Base-by-base conservation (phyloP, 306 rosid species). In the Geum urbanum region DNA sequence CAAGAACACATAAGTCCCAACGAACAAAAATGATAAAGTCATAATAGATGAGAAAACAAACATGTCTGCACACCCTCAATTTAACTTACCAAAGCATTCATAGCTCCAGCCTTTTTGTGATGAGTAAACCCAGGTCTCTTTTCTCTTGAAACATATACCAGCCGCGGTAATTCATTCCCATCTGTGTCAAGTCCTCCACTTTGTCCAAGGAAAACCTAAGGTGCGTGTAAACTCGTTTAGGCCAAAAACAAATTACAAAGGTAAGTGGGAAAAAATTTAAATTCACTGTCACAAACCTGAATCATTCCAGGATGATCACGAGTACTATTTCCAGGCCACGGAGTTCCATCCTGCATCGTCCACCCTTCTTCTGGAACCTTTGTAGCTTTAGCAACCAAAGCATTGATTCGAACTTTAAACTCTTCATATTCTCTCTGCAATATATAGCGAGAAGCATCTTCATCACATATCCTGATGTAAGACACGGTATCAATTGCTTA, bases 301-400 rank as follows among this genome's bases (percentile, higher is more conserved):
- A 89, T 89, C 89, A 89, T 89, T 58, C 90, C 91, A 9, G 89
- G 88, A 77, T 86, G 91, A 71, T 89, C 88, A 24, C 67, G 62
- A 55, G 75, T 82, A 72, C 74, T 69, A 71, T 86, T 84, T 69
- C 96, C 96, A 9, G 89, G 96, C 96, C 96, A 89, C 13, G 69
- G 73, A 46, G 89, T 84, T 78, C 91, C 96, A 81, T 89, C 96
- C 45, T 82, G 91, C 91, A 89, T 86, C 52, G 88, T 89, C 91
- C 91, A 86, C 50, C 89, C 95, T 63, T 86, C 91, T 60, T 88
- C 89, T 6, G 91, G 95, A 16, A 81, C 88, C 74, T 83, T 89
- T 35, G 68, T 62, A 71, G 96, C 87, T 68, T 84, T 89, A 32
- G 88, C 89, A 71, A 89, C 96, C 62, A 89, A 73, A 66, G 74